Base-by-base conservation (phyloP, 164 flowering plant genomes). In the Malania oleifera region DNA sequence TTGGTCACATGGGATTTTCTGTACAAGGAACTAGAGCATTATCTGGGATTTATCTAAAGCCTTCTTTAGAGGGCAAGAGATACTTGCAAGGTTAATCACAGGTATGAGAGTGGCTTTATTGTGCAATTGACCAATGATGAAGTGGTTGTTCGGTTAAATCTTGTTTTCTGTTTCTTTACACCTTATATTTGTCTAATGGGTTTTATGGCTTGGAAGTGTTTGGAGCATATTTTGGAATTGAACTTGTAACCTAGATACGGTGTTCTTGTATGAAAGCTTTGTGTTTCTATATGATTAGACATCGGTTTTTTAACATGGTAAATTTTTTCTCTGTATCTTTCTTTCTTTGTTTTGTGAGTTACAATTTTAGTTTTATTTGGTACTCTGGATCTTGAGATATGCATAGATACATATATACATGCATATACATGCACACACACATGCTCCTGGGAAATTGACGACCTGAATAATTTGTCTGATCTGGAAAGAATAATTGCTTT, bases 71-170 rank as follows among this genome's bases (percentile, higher is more conserved):
- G 61, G 99, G 95, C 50, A 87, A 77, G 67, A 79, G 66, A 2
- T 96, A 90, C 62, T 93, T 90, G 56, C 82, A 81, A 79, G 84
- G 83, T 75, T 45, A 71, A 71, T 64, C 96, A 90, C 74, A 83
- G 80, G 80, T 85, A 75, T 56, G 79, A 78, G 51, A 90, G 75
- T 68, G 95, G 93, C 48, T 62, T 73, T 41, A 62, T 75, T 71
- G 66, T 86, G 92, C 74, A 82, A 80, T 65, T 93, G 78, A 84
- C 29, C 12, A 1, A 13, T 45, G 48, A 46, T 52, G 54, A 31
- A 19, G 34, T 37, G 12, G 20, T 18, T 44, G 20, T 50, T 61
- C 27, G 20, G 49, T 61, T 67, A 38, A 14, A 28, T 54, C 48
- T 48, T 60, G 40, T 19, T 23, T 37, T 71, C 34, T 57, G n/a